Evolutionary conservation across 768 basidiomycete species (phyloP), one percentile per base, ranked within the genome.

Genomic region (Hydnum rufescens): DNA sequence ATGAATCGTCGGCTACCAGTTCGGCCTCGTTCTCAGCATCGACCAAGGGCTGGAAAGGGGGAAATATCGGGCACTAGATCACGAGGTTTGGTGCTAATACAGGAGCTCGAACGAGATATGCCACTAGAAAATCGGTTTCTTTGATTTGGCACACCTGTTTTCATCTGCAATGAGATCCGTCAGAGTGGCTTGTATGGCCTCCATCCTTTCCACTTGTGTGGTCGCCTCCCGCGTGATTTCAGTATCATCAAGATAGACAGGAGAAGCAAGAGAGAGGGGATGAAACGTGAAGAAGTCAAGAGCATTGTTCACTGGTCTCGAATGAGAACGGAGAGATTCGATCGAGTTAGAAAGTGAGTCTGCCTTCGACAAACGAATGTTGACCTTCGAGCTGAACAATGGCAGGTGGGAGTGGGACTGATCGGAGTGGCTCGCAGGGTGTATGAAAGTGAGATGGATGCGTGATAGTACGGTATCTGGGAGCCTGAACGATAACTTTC

Each of bases 111-210:
- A 3, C 29, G 42, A 23, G 39, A 51, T 19, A 28, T 31, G 3
- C 28, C 22, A 3, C 28, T 42, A 30, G 32, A 32, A 25, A 29
- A 25, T 34, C 5, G 5, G 52, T 49, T 39, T 25, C 23, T 6
- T 34, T 34, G 5, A 8, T 28, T 51, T 28, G 26, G 22, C 23
- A 19, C 39, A 36, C 49, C 36, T 72, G 34, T 78, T 72, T 57
- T 93, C 86, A 36, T 82, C 70, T 2, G 88, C 87, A 60, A 99
- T 90, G 63, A 99, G 96, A 62, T 93, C 87, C 5, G 86, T 90
- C 56, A 99, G 69, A 3, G 95, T 95, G 4, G 90, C 90, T 60
- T 90, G 89, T 19, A 97, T 95, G 2, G 93, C 92, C 59, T 90
- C 88, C 77, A 97, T 95, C 34, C 88, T 73, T 58, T 82, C 73